Evolutionary conservation across 2,329 filamentous ascomycete species (phyloP).

Genomic region (Aureobasidium melanogenum): DNA sequence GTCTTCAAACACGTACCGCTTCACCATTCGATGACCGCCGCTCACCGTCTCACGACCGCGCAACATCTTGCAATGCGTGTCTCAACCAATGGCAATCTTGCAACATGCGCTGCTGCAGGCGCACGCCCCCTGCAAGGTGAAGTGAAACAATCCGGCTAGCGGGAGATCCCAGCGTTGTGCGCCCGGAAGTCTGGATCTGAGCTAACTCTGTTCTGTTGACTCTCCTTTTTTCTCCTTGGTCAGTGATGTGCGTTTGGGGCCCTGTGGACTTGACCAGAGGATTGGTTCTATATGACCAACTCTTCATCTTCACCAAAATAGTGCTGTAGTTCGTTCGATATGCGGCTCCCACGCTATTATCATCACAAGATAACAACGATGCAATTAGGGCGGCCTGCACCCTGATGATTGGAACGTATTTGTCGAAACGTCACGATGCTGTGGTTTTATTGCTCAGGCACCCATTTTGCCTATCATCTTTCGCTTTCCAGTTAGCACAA

Average conservation of each 20-base stretch:
- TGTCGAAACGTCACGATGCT: neutral
- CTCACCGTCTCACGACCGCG: slow-evolving; percentile 4
- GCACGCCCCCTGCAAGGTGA: slow-evolving; percentile 9
- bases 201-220: slow-evolving; percentile 7
- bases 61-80: neutral
- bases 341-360: neutral
- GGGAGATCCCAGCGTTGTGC: slow-evolving; percentile 7
- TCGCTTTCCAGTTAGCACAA: neutral
- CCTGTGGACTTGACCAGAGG: neutral
- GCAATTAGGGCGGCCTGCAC: neutral
- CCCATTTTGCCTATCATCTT: neutral
- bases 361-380: neutral
- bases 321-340: neutral
- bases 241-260: neutral
- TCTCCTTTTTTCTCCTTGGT: slow-evolving; percentile 9
- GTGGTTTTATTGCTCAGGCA: neutral
- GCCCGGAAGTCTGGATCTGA: slow-evolving; percentile 9
- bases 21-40: neutral
- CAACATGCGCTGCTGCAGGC: slow-evolving; percentile 12
- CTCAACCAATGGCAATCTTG: slow-evolving; percentile 10
- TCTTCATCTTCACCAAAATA: neutral
- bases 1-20: neutral
- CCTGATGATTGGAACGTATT: neutral
- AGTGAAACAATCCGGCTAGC: slow-evolving; percentile 13
- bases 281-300: neutral